Conservation (phyloP, 441 rosid genomes). For the Jatropha multifida region DNA sequence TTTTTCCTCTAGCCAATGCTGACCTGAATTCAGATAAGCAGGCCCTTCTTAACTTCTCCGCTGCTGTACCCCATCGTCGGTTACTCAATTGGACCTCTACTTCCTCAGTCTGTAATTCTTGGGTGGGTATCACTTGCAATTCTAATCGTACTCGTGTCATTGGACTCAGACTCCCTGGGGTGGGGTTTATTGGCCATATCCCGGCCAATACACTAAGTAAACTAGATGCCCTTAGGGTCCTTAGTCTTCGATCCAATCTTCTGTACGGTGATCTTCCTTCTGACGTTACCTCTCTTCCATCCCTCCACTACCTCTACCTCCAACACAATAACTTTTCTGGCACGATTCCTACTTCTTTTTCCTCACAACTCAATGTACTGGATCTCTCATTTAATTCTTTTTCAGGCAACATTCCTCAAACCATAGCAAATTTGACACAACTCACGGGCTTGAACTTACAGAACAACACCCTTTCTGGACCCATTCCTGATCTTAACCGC, state of each 20-base stretch:
- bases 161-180: constrained; percentile 73
- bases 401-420: constrained; percentile 56
- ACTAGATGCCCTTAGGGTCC: constrained; percentile 55
- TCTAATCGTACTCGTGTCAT: constrained; percentile 52
- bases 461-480: constrained; percentile 62
- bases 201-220: constrained; percentile 76
- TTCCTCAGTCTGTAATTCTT: constrained; percentile 56
- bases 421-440: constrained; percentile 45
- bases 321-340: constrained; percentile 71
- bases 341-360: constrained; percentile 54
- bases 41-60: constrained; percentile 74
- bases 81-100: constrained; percentile 64
- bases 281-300: constrained; percentile 56
- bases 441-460: constrained; percentile 61
- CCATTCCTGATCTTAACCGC: constrained; percentile 60
- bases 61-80: constrained; percentile 54
- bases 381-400: constrained; percentile 73
- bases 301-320: constrained; percentile 60
- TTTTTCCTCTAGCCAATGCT: constrained; percentile 39
- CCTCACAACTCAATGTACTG: constrained; percentile 53
- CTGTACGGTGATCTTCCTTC: constrained; percentile 64
- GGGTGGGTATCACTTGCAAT: constrained; percentile 80
- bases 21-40: constrained; percentile 66
- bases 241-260: constrained; percentile 78
- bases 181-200: constrained; percentile 72